Evolutionary conservation across 192 early-diverging fungal species (phyloP), one percentile per base, ranked within the genome.

Genomic region (Mortierella antarctica): DNA sequence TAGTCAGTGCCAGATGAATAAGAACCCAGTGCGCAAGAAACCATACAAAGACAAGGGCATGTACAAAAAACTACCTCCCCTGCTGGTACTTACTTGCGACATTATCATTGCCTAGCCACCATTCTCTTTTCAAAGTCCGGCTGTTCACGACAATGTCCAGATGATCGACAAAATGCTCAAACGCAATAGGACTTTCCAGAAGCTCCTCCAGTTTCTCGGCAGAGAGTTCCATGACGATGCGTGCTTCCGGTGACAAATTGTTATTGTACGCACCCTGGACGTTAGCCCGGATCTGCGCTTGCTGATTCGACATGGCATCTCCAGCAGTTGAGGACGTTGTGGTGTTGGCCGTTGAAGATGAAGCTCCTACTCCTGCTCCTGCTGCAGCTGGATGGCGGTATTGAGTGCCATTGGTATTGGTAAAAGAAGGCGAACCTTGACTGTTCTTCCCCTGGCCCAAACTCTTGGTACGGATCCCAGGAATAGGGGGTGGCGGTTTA

Each of bases 21-120:
- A 55, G n/a, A 40, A 21, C 39, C 49, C 68, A 39, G 4, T 5
- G 8, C 6, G 23, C 0, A 50, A 31, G 15, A 10, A 44, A 53
- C 20, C 5, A 65, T 7, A 64, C 15, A 64, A 48, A 17, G 31
- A 50, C 44, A n/a, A 50, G n/a, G n/a, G 59, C 39, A 31, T 65
- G 42, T 21, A 21, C 31, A 11, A 51, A 46, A 45, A 50, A 39
- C 1, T 39, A 42, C 31, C 31, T 1, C 31, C 31, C 31, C 31
- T 31, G 31, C 31, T 31, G 31, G 31, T 1, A 73, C 83, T 82
- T 87, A 85, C 86, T 71, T n/a, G 86, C 78, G 10, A 87, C 72
- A 40, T 71, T 80, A 14, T 88, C 85, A 31, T 88, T 88, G 59
- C 85, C 87, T 57, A 72, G 80, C 70, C 82, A 73, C 41, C 83